Evolutionary conservation across 129 eudicot genomes (phyloP).

Genomic region (Ambrosia trifida): DNA sequence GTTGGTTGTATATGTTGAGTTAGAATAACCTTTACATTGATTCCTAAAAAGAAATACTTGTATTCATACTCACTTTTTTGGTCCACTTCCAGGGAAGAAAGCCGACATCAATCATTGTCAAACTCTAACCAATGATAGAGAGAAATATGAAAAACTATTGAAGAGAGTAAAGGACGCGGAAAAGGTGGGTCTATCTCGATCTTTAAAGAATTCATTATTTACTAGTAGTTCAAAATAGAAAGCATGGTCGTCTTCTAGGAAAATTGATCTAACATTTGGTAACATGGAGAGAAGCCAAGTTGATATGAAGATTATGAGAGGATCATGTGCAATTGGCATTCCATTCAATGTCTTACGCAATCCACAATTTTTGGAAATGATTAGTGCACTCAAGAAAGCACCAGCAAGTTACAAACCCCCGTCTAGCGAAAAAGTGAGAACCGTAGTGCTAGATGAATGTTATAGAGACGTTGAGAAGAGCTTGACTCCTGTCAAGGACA

Average conservation of each 20-base stretch:
- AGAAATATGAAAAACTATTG: background rate
- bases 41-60: too few relatives aligned
- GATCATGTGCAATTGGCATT: background rate
- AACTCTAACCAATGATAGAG: background rate
- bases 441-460: background rate
- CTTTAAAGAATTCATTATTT: background rate
- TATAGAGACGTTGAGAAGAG: conserved; percentile 7
- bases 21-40: too few relatives aligned
- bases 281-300: background rate
- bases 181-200: background rate
- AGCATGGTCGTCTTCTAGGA: background rate
- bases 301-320: background rate
- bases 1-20: too few relatives aligned
- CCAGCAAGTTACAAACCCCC: background rate
- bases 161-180: conserved; percentile 4
- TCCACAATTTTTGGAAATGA: background rate
- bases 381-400: background rate
- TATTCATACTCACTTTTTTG: conserved; percentile 24
- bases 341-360: background rate
- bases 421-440: background rate
- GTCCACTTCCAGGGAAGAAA: background rate
- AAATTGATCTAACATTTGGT: background rate
- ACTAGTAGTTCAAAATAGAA: too few relatives aligned
- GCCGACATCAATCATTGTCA: background rate
- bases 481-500: background rate